phyloP scores from a whole-genome alignment of 805 yeast species.

The Starmerella asiatica region DNA sequence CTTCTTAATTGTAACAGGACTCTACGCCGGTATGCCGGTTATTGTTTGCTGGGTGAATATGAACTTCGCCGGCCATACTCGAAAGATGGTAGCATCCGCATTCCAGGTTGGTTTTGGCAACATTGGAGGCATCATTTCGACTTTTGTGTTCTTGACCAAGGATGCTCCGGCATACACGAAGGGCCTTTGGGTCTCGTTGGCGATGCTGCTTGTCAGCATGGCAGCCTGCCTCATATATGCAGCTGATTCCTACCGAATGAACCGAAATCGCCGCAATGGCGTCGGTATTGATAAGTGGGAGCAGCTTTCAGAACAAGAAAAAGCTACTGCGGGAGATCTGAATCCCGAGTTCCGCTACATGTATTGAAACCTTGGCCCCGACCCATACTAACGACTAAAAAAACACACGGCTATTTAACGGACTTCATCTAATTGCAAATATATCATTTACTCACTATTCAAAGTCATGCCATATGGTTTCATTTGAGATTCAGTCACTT shows the following conservation, averaged over 20 bases:
- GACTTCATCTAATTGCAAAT: not conserved
- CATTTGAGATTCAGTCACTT: slow-evolving; percentile 36
- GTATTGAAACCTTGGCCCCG: slow-evolving; percentile 16
- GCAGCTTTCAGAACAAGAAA: slow-evolving; percentile 15
- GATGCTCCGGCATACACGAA: slow-evolving; percentile 49
- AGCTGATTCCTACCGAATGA: slow-evolving; percentile 24
- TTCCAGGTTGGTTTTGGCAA: slow-evolving; percentile 61
- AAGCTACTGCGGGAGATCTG: slow-evolving; percentile 24
- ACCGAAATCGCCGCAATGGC: slow-evolving; percentile 21
- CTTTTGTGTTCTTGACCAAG: slow-evolving; percentile 39
- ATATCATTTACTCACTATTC: slow-evolving; percentile 7
- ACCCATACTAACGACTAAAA: not conserved
- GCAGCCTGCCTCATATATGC: slow-evolving; percentile 28
- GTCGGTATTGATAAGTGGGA: slow-evolving; percentile 21
- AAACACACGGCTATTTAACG: not conserved
- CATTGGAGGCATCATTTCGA: slow-evolving; percentile 56
- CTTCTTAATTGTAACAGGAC: slow-evolving; percentile 45
- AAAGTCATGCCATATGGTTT: slow-evolving; percentile 39
- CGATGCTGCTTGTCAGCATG: slow-evolving; percentile 35
- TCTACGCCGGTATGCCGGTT: slow-evolving; percentile 56
- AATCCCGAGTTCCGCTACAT: slow-evolving; percentile 25
- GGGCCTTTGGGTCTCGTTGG: slow-evolving; percentile 42
- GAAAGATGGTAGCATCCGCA: slow-evolving; percentile 46
- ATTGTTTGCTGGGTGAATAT: slow-evolving; percentile 53
- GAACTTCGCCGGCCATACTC: slow-evolving; percentile 48